Base-by-base conservation (phyloP, 306 rosid genomes). In the Boehmeria nivea region DNA sequence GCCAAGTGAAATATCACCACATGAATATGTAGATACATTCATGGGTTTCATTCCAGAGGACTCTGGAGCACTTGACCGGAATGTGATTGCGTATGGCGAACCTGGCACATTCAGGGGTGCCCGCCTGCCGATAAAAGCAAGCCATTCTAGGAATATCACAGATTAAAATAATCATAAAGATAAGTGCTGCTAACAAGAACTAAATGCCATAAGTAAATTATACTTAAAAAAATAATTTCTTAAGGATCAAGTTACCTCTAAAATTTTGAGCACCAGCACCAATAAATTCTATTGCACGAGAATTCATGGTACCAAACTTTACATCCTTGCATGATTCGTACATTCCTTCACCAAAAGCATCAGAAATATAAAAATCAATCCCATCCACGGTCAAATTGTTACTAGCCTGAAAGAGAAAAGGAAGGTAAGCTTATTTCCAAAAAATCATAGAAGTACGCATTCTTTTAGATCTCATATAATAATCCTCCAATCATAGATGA, bases 301-400 rank as follows among this genome's bases (percentile, higher is more conserved):
- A 80, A 70, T 91, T 91, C 82, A 66, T 72, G 58, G 93, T 82
- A 64, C 99, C 99, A 71, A 82, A 91, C 66, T 87, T 91, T 45
- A 91, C 99, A 52, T 91, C 96, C 72, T 87, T 91, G 89, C 99
- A 91, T 53, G 99, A 91, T 55, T 87, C 78, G 51, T 78, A 91
- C 63, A 91, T 72, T 58, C 96, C 95, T 81, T 82, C 89, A 68
- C 99, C 99, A 81, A 84, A 91, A 69, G 83, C 68, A 66, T 87
- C 96, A 64, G 75, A 74, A 43, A 76, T 51, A 69, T 72, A 81
- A 79, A 65, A 91, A 61, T 91, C 87, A 74, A 91, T 91, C 72
- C 84, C 95, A 65, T 82, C 78, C 60, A 87, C 96, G 13, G 95
- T 82, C 78, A 67, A 66, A 72, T 80, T 91, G 64, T 71, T 78